Evolutionary conservation across 495 filamentous ascomycete genomes (phyloP).

Genomic region (Talaromyces ruber): DNA sequence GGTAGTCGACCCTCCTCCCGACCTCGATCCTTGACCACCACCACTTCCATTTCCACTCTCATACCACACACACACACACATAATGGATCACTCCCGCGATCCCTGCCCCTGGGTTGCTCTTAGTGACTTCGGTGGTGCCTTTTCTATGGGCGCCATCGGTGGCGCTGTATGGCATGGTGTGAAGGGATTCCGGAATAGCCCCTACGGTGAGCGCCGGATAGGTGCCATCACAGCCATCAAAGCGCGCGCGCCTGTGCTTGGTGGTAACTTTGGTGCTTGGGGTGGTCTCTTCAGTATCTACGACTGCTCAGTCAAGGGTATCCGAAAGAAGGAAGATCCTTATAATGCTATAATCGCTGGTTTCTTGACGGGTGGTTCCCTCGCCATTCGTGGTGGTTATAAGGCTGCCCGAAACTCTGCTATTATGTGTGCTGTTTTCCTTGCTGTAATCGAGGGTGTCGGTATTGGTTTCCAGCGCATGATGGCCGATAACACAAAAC

Average conservation of each 20-base stretch:
- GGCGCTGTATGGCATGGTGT: constrained; percentile 97
- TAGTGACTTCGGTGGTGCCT: constrained; percentile 95
- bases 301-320: constrained; percentile 95
- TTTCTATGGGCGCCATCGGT: constrained; percentile 89
- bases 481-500: constrained; percentile 84
- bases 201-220: constrained; percentile 89
- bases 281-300: constrained; percentile 90
- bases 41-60: constrained; percentile 4
- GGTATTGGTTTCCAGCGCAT: constrained; percentile 95
- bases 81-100: constrained; percentile 91
- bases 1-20: not conserved
- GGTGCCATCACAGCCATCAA: constrained; percentile 96
- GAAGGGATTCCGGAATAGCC: constrained; percentile 86
- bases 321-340: constrained; percentile 94
- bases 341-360: constrained; percentile 95
- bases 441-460: constrained; percentile 95
- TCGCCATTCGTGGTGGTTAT: constrained; percentile 83
- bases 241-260: constrained; percentile 87
- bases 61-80: constrained; percentile 14
- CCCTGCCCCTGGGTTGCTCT: constrained; percentile 95
- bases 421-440: constrained; percentile 86
- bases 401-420: constrained; percentile 87
- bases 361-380: constrained; percentile 90
- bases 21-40: not conserved
- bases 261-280: constrained; percentile 97